These are phyloP conservation scores for Cercospora sp. DNA, from an alignment of 2,329 filamentous ascomycete genomes.

Conservation along the genomic window DNA sequence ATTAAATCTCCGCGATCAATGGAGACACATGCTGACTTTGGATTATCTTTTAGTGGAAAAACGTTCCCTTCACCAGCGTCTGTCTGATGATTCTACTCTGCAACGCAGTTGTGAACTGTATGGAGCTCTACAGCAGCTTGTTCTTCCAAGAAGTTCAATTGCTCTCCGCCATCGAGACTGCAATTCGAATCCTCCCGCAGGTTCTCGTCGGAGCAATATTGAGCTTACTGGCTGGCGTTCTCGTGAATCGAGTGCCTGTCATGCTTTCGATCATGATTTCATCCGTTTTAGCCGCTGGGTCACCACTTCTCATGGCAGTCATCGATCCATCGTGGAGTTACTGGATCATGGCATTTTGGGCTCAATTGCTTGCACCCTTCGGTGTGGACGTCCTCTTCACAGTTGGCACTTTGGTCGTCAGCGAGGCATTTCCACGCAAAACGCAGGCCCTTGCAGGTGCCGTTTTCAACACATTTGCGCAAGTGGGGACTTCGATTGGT, in stretches of 20 bases:
- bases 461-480: conserved; percentile 48
- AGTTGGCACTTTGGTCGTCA: conserved; percentile 47
- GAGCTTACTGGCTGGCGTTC: conserved; percentile 29
- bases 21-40: neutral
- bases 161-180: conserved; percentile 23
- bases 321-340: conserved; percentile 50
- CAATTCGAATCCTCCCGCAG: conserved; percentile 49
- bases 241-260: conserved; percentile 26
- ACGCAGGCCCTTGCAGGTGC: conserved; percentile 49
- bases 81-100: conserved; percentile 49
- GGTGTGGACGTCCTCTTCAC: conserved; percentile 42
- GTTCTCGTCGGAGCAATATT: conserved; percentile 49
- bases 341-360: conserved; percentile 41
- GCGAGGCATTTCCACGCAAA: conserved; percentile 42
- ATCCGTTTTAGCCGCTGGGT: conserved; percentile 30
- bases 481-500: conserved; percentile 46
- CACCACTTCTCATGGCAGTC: conserved; percentile 51
- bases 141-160: conserved; percentile 32
- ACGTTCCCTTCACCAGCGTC: conserved; percentile 55
- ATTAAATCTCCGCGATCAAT: neutral
- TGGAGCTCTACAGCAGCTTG: conserved; percentile 31
- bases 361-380: conserved; percentile 21
- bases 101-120: conserved; percentile 42
- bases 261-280: conserved; percentile 20
- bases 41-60: conserved; percentile 50